Conservation (phyloP, 2,329 filamentous ascomycete genomes). For the Fulvia fulva region DNA sequence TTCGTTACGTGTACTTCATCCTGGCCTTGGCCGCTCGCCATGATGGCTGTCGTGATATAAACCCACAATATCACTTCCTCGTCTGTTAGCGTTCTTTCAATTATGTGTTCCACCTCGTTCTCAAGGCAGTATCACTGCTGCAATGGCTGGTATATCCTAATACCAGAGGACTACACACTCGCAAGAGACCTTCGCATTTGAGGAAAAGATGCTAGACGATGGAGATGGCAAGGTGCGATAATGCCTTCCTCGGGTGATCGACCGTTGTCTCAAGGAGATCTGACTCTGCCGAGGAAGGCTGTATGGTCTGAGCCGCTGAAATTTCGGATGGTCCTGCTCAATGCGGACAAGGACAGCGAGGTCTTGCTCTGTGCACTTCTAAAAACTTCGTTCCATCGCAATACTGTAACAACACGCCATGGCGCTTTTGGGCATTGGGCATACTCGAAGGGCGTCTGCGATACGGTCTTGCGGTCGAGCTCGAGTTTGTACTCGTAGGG, state of each 20-base stretch:
- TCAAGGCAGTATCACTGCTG: too few species aligned
- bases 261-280: too few species aligned
- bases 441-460: background rate
- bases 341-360: background rate
- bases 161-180: too few species aligned
- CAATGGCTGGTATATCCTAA: too few species aligned
- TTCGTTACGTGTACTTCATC: conserved; percentile 22
- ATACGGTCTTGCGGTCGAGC: background rate
- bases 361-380: background rate
- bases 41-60: background rate
- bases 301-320: background rate
- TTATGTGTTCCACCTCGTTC: too few species aligned
- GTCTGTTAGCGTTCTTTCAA: too few species aligned
- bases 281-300: too few species aligned
- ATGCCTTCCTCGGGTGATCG: too few species aligned
- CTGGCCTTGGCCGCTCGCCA: background rate
- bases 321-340: background rate
- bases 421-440: background rate
- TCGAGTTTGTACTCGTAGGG: background rate
- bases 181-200: too few species aligned
- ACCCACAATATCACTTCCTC: too few species aligned
- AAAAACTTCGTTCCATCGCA: background rate
- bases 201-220: too few species aligned
- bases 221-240: too few species aligned
- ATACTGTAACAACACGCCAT: background rate